Conservation (phyloP, 2,329 filamentous ascomycete genomes). For the Penicillium sp. region DNA sequence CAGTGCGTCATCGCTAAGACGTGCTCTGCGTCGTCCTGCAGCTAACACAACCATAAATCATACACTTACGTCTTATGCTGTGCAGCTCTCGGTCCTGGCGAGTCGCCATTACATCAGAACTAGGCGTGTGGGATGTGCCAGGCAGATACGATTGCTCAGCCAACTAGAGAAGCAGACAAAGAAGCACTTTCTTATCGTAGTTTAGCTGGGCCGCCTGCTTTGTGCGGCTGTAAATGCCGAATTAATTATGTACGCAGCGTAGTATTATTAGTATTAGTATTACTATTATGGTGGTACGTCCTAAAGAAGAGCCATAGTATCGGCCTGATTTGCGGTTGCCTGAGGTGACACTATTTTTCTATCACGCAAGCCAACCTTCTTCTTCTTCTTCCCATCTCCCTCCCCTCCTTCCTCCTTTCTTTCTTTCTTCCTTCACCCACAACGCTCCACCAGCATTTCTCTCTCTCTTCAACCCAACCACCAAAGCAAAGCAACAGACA, state of each 20-base stretch:
- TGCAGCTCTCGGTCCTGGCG: too few species aligned
- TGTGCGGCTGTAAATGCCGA: too few species aligned
- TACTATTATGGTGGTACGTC: background rate
- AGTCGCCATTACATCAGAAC: background rate
- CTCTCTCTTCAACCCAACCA: background rate
- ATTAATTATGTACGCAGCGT: too few species aligned
- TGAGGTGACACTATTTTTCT: background rate
- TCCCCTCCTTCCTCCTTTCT: background rate
- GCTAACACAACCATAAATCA: too few species aligned
- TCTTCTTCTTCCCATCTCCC: background rate
- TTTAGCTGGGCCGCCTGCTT: background rate
- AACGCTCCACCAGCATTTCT: background rate
- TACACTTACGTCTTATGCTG: too few species aligned
- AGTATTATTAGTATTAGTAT: too few species aligned
- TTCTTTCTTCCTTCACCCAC: background rate
- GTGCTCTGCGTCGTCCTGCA: background rate
- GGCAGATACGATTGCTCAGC: background rate
- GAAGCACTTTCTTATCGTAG: background rate
- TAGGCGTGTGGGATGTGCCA: too few species aligned
- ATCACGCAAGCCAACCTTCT: slow-evolving; percentile 1
- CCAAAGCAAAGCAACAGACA: background rate
- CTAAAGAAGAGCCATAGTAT: too few species aligned
- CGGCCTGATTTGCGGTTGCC: slow-evolving; percentile 12
- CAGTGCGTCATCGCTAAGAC: slow-evolving; percentile 3
- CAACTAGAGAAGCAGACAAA: background rate